Evolutionary conservation across 2,329 filamentous ascomycete species (phyloP), one percentile per base, ranked within the genome.

Genomic region (Cordyceps fumosorosea): DNA sequence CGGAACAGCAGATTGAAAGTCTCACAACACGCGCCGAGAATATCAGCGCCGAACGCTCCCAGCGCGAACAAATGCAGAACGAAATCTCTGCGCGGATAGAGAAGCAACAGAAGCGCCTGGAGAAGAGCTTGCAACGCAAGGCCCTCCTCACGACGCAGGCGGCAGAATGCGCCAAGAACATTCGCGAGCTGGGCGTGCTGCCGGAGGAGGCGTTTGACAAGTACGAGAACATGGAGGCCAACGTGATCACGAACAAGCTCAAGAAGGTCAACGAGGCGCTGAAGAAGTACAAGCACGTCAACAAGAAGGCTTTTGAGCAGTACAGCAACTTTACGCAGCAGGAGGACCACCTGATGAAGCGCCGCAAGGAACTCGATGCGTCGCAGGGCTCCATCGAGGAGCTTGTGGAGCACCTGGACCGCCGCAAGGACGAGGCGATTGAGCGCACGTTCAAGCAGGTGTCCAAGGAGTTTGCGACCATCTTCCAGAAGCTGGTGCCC

Each of bases 241-340:
- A 93, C 65, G 85, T 82, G 56, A 84, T 85, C 63, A 79, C 80
- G n/a, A 78, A 78, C 47, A 87, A 88, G 62, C 84, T 98, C 26
- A 92, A 95, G 77, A 96, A 93, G 71, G 91, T 93, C 70, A 96
- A 96, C 66, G 91, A 96, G 68, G 87, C 90, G 0, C 81, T 98
- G 60, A 98, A 98, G 78, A 96, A 97, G 73, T 98, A 95, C 78
- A 91, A 92, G 61, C 91, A 97, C 70, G 93, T 99, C 77, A 99
- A 99, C 84, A 99, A 98, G 79, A 98, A 99, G 78, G 95, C 95
- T 0, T 96, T 98, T 72, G 96, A 99, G 76, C 95, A 99, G 74
- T 99, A 98, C 79, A 96, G 93, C 78, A 96, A 88, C 77, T 99
- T 98, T 74, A 97, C 93, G 8, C 89, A 88, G 56, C 91, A 97